phyloP scores from a whole-genome alignment of 2,329 filamentous ascomycete genomes.

The Arachnomyces sp. region DNA sequence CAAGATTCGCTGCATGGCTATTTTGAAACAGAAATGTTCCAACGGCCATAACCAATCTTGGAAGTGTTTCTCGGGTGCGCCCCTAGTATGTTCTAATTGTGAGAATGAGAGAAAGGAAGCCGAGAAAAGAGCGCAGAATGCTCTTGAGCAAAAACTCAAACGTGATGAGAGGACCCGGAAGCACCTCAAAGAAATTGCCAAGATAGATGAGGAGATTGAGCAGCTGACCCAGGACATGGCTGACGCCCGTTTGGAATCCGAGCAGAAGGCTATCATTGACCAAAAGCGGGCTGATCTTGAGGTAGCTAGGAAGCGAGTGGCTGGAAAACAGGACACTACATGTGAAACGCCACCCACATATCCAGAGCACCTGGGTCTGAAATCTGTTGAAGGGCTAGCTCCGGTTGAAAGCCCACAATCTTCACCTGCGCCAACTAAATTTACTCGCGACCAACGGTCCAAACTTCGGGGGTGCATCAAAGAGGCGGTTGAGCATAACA shows the following conservation, averaged over 20 bases:
- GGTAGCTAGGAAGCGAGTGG: conserved; percentile 2
- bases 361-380: background rate
- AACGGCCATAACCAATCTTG: conserved; percentile 44
- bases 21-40: conserved; percentile 42
- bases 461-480: conserved; percentile 11
- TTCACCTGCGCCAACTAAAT: background rate
- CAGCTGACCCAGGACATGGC: conserved; percentile 13
- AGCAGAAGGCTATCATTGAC: conserved; percentile 10
- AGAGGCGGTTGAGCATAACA: conserved; percentile 13
- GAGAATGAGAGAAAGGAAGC: conserved; percentile 39
- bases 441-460: conserved; percentile 1
- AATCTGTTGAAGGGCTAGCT: too few relatives aligned
- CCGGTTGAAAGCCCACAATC: background rate
- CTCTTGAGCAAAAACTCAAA: conserved; percentile 6
- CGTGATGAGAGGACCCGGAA: conserved; percentile 14
- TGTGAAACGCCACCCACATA: background rate
- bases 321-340: conserved; percentile 1
- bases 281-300: conserved; percentile 11
- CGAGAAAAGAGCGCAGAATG: conserved; percentile 40
- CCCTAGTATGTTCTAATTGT: conserved; percentile 44
- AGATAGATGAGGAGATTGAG: conserved; percentile 19
- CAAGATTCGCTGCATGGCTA: conserved; percentile 39
- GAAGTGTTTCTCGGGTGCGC: conserved; percentile 37
- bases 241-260: conserved; percentile 14
- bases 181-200: conserved; percentile 17